phyloP scores from a whole-genome alignment of 2,329 filamentous ascomycete genomes.

The Claviceps sp. region DNA sequence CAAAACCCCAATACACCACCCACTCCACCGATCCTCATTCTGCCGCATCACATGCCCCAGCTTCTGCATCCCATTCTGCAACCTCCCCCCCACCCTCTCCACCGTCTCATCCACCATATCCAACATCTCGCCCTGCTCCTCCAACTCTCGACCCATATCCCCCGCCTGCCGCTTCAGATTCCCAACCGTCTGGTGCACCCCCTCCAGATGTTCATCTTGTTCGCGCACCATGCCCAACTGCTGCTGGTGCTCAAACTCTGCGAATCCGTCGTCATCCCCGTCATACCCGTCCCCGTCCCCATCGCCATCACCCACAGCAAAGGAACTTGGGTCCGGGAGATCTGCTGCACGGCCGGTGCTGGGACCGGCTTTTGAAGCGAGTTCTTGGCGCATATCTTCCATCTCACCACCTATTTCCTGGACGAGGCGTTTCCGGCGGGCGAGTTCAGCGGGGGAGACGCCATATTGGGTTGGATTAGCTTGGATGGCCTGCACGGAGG shows the following conservation, averaged over 20 bases:
- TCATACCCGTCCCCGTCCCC: constrained; percentile 32
- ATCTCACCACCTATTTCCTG: constrained; percentile 82
- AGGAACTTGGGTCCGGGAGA: constrained; percentile 39
- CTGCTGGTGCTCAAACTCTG: constrained; percentile 78
- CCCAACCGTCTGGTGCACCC: constrained; percentile 84
- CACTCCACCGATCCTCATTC: constrained; percentile 80
- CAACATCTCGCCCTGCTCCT: constrained; percentile 85
- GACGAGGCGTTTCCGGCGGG: constrained; percentile 66
- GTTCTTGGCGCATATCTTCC: constrained; percentile 75
- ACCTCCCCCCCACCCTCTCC: constrained; percentile 73
- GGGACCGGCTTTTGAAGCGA: constrained; percentile 24
- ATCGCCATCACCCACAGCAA: constrained; percentile 39
- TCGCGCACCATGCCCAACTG: constrained; percentile 87
- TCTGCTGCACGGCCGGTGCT: constrained; percentile 21
- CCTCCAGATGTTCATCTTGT: constrained; percentile 86
- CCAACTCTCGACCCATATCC: constrained; percentile 90
- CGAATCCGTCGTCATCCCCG: constrained; percentile 48
- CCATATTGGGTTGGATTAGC: constrained; percentile 78
- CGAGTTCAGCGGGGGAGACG: constrained; percentile 68
- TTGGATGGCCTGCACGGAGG: constrained; percentile 78
- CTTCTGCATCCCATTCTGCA: constrained; percentile 78
- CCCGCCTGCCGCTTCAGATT: constrained; percentile 82
- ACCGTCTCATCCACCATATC: constrained; percentile 73
- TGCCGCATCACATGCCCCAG: constrained; percentile 70
- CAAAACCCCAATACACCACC: constrained; percentile 80